Conservation (phyloP, 441 rosid genomes). For the Sinapis alba region DNA sequence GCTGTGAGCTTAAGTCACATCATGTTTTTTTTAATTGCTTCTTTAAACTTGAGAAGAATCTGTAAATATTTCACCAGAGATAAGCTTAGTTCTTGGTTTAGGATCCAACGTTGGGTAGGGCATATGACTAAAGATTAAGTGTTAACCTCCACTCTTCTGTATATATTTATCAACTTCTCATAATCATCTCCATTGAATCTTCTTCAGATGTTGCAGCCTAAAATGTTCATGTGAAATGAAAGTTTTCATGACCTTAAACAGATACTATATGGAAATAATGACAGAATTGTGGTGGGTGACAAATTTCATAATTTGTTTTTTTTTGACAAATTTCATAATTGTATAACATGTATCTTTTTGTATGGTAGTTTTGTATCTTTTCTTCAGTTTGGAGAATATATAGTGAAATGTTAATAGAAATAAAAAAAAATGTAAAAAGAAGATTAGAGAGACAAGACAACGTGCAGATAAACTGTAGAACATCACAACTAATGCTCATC, state of each 20-base stretch:
- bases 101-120: slow-evolving; percentile 29
- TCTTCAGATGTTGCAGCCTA: not conserved
- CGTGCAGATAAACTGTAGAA: too few relatives aligned
- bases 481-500: not conserved
- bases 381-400: not conserved
- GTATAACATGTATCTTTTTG: not conserved
- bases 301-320: not conserved
- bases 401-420: not conserved
- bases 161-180: slow-evolving; percentile 22
- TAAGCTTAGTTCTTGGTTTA: slow-evolving; percentile 38
- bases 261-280: not conserved
- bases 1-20: slow-evolving; percentile 24
- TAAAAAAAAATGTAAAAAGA: not conserved
- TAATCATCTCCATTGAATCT: slow-evolving; percentile 2
- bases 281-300: not conserved
- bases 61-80: slow-evolving; percentile 33
- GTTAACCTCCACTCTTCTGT: slow-evolving; percentile 17
- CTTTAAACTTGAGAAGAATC: slow-evolving; percentile 20
- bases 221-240: not conserved
- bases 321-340: too few relatives aligned
- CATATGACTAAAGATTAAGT: slow-evolving; percentile 11
- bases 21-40: slow-evolving; percentile 7
- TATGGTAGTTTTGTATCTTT: not conserved
- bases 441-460: too few relatives aligned
- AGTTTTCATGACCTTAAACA: slow-evolving; percentile 14